phyloP scores from a whole-genome alignment of 345 rosid genomes.

The Bruguiera parviflora region DNA sequence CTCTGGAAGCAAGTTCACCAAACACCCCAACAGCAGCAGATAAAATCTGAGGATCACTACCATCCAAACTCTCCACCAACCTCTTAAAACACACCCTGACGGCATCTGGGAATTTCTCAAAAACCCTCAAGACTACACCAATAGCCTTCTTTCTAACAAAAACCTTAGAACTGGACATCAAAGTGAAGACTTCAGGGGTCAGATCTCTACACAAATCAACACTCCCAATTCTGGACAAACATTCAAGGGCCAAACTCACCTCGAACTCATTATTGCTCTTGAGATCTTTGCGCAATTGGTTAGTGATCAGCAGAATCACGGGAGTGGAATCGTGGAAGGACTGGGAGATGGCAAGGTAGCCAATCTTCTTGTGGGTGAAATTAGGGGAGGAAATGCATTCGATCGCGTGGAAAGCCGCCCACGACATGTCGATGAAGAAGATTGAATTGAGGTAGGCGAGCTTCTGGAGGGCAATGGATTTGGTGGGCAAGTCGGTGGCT shows the following conservation, averaged over 20 bases:
- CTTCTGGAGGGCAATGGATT: slow-evolving; percentile 82
- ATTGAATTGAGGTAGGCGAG: slow-evolving; percentile 76
- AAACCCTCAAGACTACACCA: slow-evolving; percentile 68
- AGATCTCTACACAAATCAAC: slow-evolving; percentile 87
- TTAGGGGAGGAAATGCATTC: slow-evolving; percentile 79
- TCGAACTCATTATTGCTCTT: slow-evolving; percentile 62
- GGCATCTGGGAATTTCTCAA: slow-evolving; percentile 84
- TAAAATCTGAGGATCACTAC: slow-evolving; percentile 53
- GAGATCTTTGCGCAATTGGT: slow-evolving; percentile 87
- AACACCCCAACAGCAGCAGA: slow-evolving; percentile 81
- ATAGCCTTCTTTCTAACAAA: slow-evolving; percentile 72
- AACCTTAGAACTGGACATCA: slow-evolving; percentile 60
- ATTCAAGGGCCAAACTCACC: slow-evolving; percentile 77
- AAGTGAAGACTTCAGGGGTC: slow-evolving; percentile 72
- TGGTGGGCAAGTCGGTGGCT: slow-evolving; percentile 71
- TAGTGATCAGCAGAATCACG: slow-evolving; percentile 71
- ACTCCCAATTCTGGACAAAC: slow-evolving; percentile 68
- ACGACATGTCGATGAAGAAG: slow-evolving; percentile 73
- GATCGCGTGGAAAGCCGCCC: slow-evolving; percentile 83
- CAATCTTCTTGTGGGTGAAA: slow-evolving; percentile 68
- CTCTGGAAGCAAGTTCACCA: slow-evolving; percentile 68
- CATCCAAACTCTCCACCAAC: slow-evolving; percentile 83
- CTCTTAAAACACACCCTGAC: slow-evolving; percentile 88
- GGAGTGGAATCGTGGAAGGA: slow-evolving; percentile 80
- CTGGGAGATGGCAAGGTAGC: slow-evolving; percentile 75